Evolutionary conservation across 345 rosid species (phyloP).

Genomic region (Hibiscus trionum): DNA sequence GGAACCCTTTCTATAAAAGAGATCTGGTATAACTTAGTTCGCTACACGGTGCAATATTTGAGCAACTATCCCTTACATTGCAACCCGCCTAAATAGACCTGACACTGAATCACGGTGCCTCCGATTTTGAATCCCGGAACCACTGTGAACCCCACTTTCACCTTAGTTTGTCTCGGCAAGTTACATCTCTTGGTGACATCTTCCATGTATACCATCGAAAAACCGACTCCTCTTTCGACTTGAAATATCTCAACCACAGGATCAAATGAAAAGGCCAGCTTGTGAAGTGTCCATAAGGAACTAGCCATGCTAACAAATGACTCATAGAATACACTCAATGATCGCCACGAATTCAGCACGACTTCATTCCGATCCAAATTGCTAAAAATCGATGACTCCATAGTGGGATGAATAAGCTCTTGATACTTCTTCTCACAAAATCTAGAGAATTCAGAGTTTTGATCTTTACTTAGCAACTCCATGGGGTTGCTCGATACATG

Average conservation of each 20-base stretch:
- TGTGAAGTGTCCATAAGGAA: conserved; percentile 72
- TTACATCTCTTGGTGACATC: conserved; percentile 43
- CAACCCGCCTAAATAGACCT: conserved; percentile 57
- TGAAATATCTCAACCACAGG: conserved; percentile 78
- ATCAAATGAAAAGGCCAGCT: conserved; percentile 76
- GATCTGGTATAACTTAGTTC: conserved; percentile 1
- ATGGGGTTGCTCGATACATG: conserved; percentile 71
- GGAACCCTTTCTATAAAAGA: not conserved
- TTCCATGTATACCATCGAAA: conserved; percentile 81
- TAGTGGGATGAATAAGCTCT: conserved; percentile 75
- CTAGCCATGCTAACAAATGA: conserved; percentile 83
- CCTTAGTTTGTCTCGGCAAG: conserved; percentile 27
- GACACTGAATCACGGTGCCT: conserved; percentile 61
- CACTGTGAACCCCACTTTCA: conserved; percentile 82
- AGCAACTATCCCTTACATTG: conserved; percentile 35
- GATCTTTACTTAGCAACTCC: conserved; percentile 70
- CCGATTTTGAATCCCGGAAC: conserved; percentile 86
- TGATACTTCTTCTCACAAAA: conserved; percentile 90
- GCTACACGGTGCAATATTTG: not conserved
- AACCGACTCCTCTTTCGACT: conserved; percentile 75
- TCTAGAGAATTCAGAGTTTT: conserved; percentile 50
- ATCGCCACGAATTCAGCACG: conserved; percentile 82
- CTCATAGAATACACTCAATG: conserved; percentile 55
- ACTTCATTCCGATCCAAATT: conserved; percentile 61
- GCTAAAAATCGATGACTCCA: conserved; percentile 78